Conservation (phyloP, 257 asterid genomes). For the Rauvolfia tetraphylla region DNA sequence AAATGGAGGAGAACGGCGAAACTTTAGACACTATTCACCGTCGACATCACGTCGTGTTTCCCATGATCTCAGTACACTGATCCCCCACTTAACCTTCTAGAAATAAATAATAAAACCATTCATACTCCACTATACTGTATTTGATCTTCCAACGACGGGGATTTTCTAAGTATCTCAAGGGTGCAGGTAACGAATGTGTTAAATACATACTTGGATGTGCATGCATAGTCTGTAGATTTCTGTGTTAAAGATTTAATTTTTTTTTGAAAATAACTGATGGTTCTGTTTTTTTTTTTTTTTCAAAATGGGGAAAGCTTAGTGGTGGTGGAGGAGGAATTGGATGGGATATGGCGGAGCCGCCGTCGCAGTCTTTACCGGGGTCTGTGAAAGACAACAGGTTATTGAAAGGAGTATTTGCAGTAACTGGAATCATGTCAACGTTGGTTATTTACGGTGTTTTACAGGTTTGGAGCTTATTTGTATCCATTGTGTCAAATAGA, state of each 20-base stretch:
- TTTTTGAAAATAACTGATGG: constrained; percentile 24
- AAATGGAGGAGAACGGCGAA: not conserved
- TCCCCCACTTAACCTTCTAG: not conserved
- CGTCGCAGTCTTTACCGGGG: constrained; percentile 35
- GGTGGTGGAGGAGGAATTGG: constrained; percentile 42
- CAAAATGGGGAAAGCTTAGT: not conserved
- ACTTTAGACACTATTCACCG: not conserved
- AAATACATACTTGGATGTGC: not conserved
- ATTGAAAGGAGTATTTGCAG: constrained; percentile 67
- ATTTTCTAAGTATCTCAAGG: not conserved
- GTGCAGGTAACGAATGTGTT: not conserved
- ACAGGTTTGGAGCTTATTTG: constrained; percentile 49
- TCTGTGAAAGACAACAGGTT: constrained; percentile 55
- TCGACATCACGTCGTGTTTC: not conserved
- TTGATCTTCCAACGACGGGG: constrained; percentile 2
- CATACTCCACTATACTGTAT: not conserved
- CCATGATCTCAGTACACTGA: constrained; percentile 2
- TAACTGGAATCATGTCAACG: constrained; percentile 86
- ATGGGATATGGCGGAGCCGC: constrained; percentile 74
- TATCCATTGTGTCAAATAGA: not conserved
- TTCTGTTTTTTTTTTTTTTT: not conserved
- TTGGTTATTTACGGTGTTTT: constrained; percentile 81
- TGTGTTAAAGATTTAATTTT: not conserved
- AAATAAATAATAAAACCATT: not conserved
- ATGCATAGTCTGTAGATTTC: not conserved